Evolutionary conservation across 1,284 basidiomycete species (phyloP).

Genomic region (Microbotryum lychnidis-dioicae): DNA sequence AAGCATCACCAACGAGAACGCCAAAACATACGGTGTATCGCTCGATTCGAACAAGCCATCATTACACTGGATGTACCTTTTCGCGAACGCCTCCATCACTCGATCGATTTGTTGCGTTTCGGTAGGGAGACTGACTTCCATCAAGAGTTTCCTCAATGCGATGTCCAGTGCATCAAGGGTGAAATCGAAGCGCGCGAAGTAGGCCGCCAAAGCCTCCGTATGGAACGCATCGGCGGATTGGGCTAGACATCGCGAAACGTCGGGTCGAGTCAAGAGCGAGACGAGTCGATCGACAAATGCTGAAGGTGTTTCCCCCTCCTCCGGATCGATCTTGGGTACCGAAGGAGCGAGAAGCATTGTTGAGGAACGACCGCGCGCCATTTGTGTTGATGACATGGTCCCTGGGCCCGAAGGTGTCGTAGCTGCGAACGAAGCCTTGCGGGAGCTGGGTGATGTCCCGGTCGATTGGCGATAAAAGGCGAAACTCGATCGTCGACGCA

Average conservation of each 20-base stretch:
- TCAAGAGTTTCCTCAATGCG: conserved; percentile 78
- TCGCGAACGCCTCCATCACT: conserved; percentile 90
- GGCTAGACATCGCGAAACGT: background rate
- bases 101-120: conserved; percentile 99
- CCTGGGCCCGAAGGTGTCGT: conserved; percentile 3
- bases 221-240: conserved; percentile 65
- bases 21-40: conserved; percentile 70
- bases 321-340: conserved; percentile 2
- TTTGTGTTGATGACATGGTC: conserved; percentile 1
- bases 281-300: conserved; percentile 52
- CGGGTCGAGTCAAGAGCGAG: background rate
- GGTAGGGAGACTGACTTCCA: conserved; percentile 81
- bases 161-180: conserved; percentile 73
- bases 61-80: conserved; percentile 76
- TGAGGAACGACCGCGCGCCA: background rate
- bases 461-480: no score
- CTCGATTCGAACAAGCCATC: conserved; percentile 57
- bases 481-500: no score
- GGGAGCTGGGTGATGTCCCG: background rate
- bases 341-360: background rate
- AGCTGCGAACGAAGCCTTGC: background rate
- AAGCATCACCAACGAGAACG: conserved; percentile 97
- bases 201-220: conserved; percentile 58
- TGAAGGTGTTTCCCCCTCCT: conserved; percentile 57
- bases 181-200: conserved; percentile 75